Evolutionary conservation across 306 rosid species (phyloP), one percentile per base, ranked within the genome.

Genomic region (Castanospermum australe): DNA sequence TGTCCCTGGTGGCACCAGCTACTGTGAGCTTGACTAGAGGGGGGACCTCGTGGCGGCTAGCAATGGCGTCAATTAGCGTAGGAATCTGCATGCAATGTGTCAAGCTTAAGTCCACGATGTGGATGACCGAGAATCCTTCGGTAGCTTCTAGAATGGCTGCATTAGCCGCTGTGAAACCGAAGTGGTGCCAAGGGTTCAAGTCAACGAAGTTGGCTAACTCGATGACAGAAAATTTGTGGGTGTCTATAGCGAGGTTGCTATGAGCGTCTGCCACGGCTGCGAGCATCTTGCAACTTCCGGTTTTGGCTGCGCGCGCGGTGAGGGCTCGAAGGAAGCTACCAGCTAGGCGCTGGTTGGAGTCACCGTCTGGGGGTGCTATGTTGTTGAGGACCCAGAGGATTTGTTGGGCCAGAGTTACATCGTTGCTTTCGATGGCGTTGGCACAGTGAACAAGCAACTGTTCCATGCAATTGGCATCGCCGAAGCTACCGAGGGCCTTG

Each of bases 71-170:
- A 12, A 95, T 80, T 0, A 95, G 92, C 3, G 99, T 95, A 0
- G 99, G 99, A 66, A 95, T 90, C 73, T 95, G 99, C 99, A 95
- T 95, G 92, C 99, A 95, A 74, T 91, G 98, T 18, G 97, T 92
- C 38, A 81, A 52, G 80, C 94, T 90, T 8, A 95, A 67, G 68
- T 95, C 97, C 0, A 95, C 97, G 24, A 95, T 82, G 76, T 95
- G 99, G 32, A 95, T 45, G 15, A 82, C 83, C 0, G 99, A 79
- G 80, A 67, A 90, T 0, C 97, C 98, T 4, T 92, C 94, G 2
- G 87, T 82, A 0, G 97, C 97, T 22, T 94, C 97, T 0, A 94
- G 84, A 33, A 94, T 85, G 35, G 93, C 81, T 0, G 98, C 78
- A 64, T 95, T 95, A 12, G 99, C 97, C 0, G 97, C 94, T 0